These are phyloP conservation scores for Penicillium thymicola DNA, from an alignment of 2,329 filamentous ascomycete species.

Conservation along the genomic window DNA sequence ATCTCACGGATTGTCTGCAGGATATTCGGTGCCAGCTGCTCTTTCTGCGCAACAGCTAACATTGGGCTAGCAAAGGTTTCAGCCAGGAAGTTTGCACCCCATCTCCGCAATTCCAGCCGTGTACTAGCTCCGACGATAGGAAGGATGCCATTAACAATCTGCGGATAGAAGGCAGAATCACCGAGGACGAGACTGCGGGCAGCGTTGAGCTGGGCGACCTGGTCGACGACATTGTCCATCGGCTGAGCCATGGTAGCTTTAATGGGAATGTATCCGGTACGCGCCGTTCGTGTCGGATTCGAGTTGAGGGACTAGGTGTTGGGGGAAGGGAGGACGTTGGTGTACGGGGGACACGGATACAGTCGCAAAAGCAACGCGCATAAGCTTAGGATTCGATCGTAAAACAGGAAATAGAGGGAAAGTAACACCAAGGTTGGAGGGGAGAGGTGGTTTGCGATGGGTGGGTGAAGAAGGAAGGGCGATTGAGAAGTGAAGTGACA, in stretches of 20 bases:
- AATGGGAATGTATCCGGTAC: slow-evolving; percentile 8
- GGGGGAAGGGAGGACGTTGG: slow-evolving; percentile 4
- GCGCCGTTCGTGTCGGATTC: slow-evolving; percentile 2
- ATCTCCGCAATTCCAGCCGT: slow-evolving; percentile 79
- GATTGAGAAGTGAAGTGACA: neutral
- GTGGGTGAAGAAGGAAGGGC: neutral
- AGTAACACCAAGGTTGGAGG: neutral
- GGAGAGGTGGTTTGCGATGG: neutral
- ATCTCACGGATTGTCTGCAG: slow-evolving; percentile 71
- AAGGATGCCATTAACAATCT: slow-evolving; percentile 88
- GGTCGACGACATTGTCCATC: slow-evolving; percentile 63
- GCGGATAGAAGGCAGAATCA: slow-evolving; percentile 83
- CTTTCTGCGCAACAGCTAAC: slow-evolving; percentile 73
- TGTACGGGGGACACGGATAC: slow-evolving; percentile 7
- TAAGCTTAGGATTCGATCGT: neutral
- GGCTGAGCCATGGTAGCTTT: slow-evolving; percentile 52
- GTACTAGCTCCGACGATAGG: slow-evolving; percentile 78
- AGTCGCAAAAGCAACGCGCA: slow-evolving; percentile 13
- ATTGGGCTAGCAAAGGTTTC: slow-evolving; percentile 95
- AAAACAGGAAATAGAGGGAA: neutral
- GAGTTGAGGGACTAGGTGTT: neutral
- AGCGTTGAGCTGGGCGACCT: slow-evolving; percentile 82
- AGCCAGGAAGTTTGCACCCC: slow-evolving; percentile 92
- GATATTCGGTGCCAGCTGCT: slow-evolving; percentile 70
- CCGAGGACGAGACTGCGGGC: slow-evolving; percentile 85